Conservation (phyloP, 192 early-diverging fungal genomes). For the Coemansia sp. region DNA sequence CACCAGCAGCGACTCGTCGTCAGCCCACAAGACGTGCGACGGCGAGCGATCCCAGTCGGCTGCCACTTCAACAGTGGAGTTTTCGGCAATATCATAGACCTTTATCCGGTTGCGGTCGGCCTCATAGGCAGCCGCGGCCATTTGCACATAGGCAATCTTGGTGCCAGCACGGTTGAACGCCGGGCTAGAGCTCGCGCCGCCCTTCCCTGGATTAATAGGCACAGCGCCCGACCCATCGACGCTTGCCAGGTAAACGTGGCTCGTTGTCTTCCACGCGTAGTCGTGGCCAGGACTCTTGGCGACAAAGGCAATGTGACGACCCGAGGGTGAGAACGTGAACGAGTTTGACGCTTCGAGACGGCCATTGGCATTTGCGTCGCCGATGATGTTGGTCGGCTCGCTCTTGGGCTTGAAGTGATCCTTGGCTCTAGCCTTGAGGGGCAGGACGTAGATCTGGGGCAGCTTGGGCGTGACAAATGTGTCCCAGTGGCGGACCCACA, state of each 20-base stretch:
- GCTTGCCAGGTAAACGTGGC: constrained; percentile 64
- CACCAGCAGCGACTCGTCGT: constrained; percentile 55
- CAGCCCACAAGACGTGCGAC: constrained; percentile 53
- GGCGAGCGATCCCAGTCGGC: constrained; percentile 65
- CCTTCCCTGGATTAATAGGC: constrained; percentile 52
- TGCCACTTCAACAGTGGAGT: constrained; percentile 47
- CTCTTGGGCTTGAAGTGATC: constrained; percentile 29
- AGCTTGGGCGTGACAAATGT: constrained; percentile 59
- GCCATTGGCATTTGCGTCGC: constrained; percentile 49
- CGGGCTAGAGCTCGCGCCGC: constrained; percentile 62
- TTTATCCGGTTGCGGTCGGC: constrained; percentile 72
- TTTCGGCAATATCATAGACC: constrained; percentile 49
- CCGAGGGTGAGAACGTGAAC: constrained; percentile 67
- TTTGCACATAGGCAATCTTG: constrained; percentile 71
- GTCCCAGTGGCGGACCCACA: constrained; percentile 87
- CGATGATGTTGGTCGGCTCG: constrained; percentile 29
- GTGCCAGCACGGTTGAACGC: constrained; percentile 63
- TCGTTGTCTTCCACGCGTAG: constrained; percentile 76
- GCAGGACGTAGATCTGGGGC: constrained; percentile 60
- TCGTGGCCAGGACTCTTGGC: constrained; percentile 61
- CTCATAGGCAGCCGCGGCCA: constrained; percentile 68
- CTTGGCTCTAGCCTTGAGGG: constrained; percentile 31
- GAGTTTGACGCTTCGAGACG: constrained; percentile 52
- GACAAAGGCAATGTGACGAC: constrained; percentile 64
- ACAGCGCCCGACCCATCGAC: constrained; percentile 43